Conservation (phyloP, 192 early-diverging fungal genomes). For the Podila clonocystis region DNA sequence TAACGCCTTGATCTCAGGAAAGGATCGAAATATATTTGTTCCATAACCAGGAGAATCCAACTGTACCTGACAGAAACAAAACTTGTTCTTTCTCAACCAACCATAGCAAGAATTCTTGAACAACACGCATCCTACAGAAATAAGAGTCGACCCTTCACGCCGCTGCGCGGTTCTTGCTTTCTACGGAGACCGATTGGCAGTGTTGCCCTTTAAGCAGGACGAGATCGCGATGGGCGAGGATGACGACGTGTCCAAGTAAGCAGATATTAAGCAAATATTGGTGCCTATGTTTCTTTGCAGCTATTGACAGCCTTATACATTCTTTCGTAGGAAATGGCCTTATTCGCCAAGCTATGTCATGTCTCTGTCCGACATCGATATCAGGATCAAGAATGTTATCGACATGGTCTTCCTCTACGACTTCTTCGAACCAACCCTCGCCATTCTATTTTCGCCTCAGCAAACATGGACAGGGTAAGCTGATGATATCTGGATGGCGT, state of each 20-base stretch:
- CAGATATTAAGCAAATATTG: neutral
- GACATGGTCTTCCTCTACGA: slow-evolving; percentile 93
- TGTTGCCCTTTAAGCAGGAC: slow-evolving; percentile 86
- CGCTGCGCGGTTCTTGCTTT: slow-evolving; percentile 91
- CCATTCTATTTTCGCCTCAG: slow-evolving; percentile 88
- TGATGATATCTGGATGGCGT: no score
- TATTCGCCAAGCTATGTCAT: slow-evolving; percentile 81
- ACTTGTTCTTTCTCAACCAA: neutral
- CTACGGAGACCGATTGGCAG: slow-evolving; percentile 89
- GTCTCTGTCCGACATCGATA: slow-evolving; percentile 65
- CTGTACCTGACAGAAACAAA: neutral
- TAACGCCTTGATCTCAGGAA: slow-evolving; percentile 13
- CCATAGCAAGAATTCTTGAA: slow-evolving; percentile 72
- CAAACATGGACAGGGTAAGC: slow-evolving; percentile 88
- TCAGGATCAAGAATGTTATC: slow-evolving; percentile 78
- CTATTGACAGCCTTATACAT: neutral
- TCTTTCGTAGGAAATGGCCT: slow-evolving; percentile 60
- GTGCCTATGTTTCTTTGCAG: no score
- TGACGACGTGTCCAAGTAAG: slow-evolving; percentile 68
- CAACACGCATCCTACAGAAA: slow-evolving; percentile 68
- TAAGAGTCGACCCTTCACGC: slow-evolving; percentile 84
- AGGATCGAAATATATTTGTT: neutral
- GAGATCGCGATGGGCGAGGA: slow-evolving; percentile 62
- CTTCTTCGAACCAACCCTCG: slow-evolving; percentile 94
- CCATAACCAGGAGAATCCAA: neutral